Evolutionary conservation across 1,139 yeast species (phyloP).

Genomic region (Hansenula lynferdii): DNA sequence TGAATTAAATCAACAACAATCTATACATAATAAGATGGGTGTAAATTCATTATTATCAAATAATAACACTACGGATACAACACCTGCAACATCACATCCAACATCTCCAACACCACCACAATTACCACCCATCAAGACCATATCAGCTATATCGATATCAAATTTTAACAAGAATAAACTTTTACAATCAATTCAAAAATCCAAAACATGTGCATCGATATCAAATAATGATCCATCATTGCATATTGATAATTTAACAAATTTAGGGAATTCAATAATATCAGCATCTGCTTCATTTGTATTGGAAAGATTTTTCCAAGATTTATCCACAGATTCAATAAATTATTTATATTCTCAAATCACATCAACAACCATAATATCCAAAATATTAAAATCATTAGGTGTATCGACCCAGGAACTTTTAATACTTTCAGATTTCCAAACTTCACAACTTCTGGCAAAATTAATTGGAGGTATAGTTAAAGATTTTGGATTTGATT

Average conservation of each 20-base stretch:
- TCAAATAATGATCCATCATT: slow-evolving; percentile 28
- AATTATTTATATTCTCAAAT: slow-evolving; percentile 54
- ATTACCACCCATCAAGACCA: slow-evolving; percentile 25
- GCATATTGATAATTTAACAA: slow-evolving; percentile 37
- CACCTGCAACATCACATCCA: slow-evolving; percentile 5
- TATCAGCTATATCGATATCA: slow-evolving; percentile 21
- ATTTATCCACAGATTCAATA: slow-evolving; percentile 40
- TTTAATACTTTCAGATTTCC: slow-evolving; percentile 16
- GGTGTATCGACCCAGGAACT: slow-evolving; percentile 40
- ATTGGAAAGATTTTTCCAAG: slow-evolving; percentile 50
- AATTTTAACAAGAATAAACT: slow-evolving; percentile 25
- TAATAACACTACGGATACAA: slow-evolving; percentile 5
- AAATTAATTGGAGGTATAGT: slow-evolving; percentile 66
- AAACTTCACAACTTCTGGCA: slow-evolving; percentile 31
- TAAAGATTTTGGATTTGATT: slow-evolving; percentile 77
- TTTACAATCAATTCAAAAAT: slow-evolving; percentile 48
- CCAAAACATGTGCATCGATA: slow-evolving; percentile 60
- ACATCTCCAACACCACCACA: slow-evolving; percentile 2
- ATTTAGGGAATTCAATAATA: slow-evolving; percentile 53
- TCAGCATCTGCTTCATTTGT: slow-evolving; percentile 54
- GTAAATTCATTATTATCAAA: slow-evolving; percentile 8
- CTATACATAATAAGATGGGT: slow-evolving; percentile 1
- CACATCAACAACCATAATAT: slow-evolving; percentile 37
- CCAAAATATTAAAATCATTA: slow-evolving; percentile 45
- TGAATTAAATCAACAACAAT: slow-evolving; percentile 1